Conservation (phyloP, 2,329 filamentous ascomycete genomes). For the Lasiodiplodia gonubiensis region DNA sequence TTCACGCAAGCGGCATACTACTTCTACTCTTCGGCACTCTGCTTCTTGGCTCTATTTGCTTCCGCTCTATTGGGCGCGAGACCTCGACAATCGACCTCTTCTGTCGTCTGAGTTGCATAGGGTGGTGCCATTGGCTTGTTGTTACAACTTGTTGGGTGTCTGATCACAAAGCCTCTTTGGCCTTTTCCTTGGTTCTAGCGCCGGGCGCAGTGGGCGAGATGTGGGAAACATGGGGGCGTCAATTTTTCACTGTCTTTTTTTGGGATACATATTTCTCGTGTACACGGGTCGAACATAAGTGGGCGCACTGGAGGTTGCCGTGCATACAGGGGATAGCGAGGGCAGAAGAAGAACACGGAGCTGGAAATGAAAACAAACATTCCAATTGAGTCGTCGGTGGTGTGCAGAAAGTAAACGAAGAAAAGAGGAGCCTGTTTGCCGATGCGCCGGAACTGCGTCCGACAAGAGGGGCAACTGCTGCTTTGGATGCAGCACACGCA, state of each 20-base stretch:
- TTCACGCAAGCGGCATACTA: slow-evolving; percentile 11
- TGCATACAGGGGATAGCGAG: not conserved
- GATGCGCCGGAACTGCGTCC: not conserved
- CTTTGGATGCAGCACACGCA: not conserved
- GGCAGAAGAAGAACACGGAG: not conserved
- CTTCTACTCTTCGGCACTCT: slow-evolving; percentile 2
- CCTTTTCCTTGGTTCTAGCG: not conserved
- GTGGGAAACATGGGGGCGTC: slow-evolving; percentile 3
- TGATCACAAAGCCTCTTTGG: slow-evolving; percentile 5
- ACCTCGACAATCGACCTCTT: not conserved
- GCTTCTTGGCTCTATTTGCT: slow-evolving; percentile 11
- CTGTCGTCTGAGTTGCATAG: slow-evolving; percentile 13
- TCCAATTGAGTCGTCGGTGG: not conserved
- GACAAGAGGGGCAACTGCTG: not conserved
- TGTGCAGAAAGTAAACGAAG: not conserved
- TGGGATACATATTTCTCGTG: slow-evolving; percentile 1
- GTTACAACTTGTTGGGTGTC: slow-evolving; percentile 8
- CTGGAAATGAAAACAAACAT: not conserved
- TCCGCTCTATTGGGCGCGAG: not conserved
- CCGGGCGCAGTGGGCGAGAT: slow-evolving; percentile 18
- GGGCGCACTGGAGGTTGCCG: not conserved
- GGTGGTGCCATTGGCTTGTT: slow-evolving; percentile 19
- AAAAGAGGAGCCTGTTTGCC: not conserved
- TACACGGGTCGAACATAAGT: not conserved
- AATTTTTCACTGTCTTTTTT: not conserved